phyloP scores from a whole-genome alignment of 78 protist species.

The Dictyostelium intermedium region DNA sequence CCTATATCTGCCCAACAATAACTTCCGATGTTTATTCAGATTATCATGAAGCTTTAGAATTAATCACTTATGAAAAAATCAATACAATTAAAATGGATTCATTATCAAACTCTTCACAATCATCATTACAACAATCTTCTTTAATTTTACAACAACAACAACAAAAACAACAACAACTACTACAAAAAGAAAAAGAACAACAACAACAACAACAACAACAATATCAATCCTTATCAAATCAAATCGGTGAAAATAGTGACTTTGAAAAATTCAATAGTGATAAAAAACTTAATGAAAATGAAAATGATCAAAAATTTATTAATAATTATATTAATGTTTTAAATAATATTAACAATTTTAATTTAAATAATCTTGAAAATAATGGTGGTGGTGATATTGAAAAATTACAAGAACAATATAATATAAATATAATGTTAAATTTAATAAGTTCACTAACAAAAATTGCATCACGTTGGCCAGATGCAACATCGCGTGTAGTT shows the following conservation, averaged over 20 bases:
- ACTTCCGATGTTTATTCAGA: slow-evolving; percentile 7
- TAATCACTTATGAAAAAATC: slow-evolving; percentile 54
- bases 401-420: slow-evolving; percentile 7
- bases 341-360: neutral
- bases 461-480: slow-evolving; percentile 77
- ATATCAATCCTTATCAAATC: too few relatives aligned
- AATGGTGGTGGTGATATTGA: neutral
- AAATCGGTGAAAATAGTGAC: neutral
- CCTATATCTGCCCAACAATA: neutral
- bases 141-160: neutral
- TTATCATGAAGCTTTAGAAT: slow-evolving; percentile 68
- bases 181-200: too few relatives aligned
- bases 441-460: slow-evolving; percentile 55
- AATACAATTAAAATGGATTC: slow-evolving; percentile 67
- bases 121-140: slow-evolving; percentile 14
- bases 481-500: slow-evolving; percentile 59
- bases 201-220: neutral
- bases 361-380: neutral
- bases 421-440: slow-evolving; percentile 40
- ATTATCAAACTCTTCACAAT: neutral
- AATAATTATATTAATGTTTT: neutral
- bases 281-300: neutral
- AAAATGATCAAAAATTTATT: neutral
- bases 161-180: neutral
- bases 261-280: neutral